A percentile compares a stretch with the other conserved stretches of the same genome.
Evolutionary conservation across 148 eudicot genomes (phyloP).

Genomic region (Rheum nobile): DNA sequence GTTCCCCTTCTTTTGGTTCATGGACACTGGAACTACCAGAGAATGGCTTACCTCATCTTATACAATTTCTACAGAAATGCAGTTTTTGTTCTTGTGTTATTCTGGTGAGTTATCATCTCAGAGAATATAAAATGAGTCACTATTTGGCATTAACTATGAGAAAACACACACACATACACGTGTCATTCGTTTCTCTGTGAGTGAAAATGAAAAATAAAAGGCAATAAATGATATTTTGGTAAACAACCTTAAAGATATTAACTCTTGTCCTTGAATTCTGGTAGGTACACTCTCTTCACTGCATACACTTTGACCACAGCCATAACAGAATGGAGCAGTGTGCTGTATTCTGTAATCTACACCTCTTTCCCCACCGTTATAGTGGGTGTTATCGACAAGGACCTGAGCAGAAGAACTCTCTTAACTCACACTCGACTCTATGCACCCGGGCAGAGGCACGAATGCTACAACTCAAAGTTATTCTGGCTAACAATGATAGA

Average conservation of each 20-base stretch:
- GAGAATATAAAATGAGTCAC: not conserved
- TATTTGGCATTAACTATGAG: not conserved
- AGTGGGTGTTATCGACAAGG: slow-evolving; percentile 91
- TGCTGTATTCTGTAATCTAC: slow-evolving; percentile 75
- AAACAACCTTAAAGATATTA: slow-evolving; percentile 1
- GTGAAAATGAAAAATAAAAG: not conserved
- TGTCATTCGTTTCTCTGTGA: not conserved
- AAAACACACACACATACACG: not conserved
- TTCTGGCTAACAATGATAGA: slow-evolving; percentile 86
- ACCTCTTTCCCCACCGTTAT: slow-evolving; percentile 79
- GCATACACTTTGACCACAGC: slow-evolving; percentile 83
- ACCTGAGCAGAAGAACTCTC: slow-evolving; percentile 69
- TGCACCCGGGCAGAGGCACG: slow-evolving; percentile 71
- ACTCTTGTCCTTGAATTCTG: slow-evolving; percentile 8
- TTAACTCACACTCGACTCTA: slow-evolving; percentile 75
- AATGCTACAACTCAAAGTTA: slow-evolving; percentile 62
- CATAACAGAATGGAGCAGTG: slow-evolving; percentile 94
- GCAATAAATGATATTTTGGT: not conserved
- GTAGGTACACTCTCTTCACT: slow-evolving; percentile 77
- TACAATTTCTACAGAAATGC: slow-evolving; percentile 98
- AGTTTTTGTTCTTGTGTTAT: slow-evolving; percentile 67
- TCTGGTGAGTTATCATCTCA: slow-evolving; percentile 57
- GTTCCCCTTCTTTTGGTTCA: slow-evolving; percentile 89
- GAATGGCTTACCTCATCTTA: slow-evolving; percentile 91
- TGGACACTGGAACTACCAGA: slow-evolving; percentile 99